These are phyloP conservation scores for Adansonia madagascariensis DNA, from an alignment of 441 rosid species.

Conservation along the genomic window DNA sequence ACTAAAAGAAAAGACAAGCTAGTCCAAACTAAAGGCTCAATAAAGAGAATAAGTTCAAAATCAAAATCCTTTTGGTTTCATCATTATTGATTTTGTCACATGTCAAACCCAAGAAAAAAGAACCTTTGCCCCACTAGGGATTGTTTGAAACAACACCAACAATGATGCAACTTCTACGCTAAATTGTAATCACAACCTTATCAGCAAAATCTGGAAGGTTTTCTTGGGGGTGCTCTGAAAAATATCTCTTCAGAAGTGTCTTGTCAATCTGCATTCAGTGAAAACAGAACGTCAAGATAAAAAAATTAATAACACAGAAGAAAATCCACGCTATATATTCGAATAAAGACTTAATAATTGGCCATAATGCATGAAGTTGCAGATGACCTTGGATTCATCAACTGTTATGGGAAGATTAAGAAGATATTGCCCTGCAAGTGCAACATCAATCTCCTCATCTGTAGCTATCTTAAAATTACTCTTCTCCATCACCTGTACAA, in stretches of 20 bases:
- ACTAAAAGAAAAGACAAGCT: slow-evolving; percentile 17
- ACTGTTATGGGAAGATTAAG: slow-evolving; percentile 82
- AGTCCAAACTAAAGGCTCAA: slow-evolving; percentile 4
- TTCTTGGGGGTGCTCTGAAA: slow-evolving; percentile 60
- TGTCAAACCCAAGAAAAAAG: slow-evolving; percentile 15
- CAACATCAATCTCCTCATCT: slow-evolving; percentile 82
- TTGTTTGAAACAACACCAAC: background rate
- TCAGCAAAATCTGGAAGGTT: slow-evolving; percentile 57
- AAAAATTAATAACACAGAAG: slow-evolving; percentile 20
- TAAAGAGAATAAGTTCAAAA: slow-evolving; percentile 17
- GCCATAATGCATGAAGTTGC: background rate
- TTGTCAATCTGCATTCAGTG: slow-evolving; percentile 74
- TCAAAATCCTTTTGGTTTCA: slow-evolving; percentile 25
- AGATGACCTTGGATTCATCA: slow-evolving; percentile 77
- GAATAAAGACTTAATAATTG: slow-evolving; percentile 9
- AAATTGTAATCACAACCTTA: slow-evolving; percentile 46
- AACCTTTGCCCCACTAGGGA: background rate
- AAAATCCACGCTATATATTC: slow-evolving; percentile 20
- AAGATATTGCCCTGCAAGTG: slow-evolving; percentile 85
- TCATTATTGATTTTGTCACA: background rate
- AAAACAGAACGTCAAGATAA: slow-evolving; percentile 27
- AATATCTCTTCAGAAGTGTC: slow-evolving; percentile 63
- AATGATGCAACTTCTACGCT: slow-evolving; percentile 18
- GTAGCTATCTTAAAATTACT: slow-evolving; percentile 87
- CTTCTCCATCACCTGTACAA: slow-evolving; percentile 76